Evolutionary conservation across 768 basidiomycete genomes (phyloP).

Genomic region (Leccinum incarnatum): DNA sequence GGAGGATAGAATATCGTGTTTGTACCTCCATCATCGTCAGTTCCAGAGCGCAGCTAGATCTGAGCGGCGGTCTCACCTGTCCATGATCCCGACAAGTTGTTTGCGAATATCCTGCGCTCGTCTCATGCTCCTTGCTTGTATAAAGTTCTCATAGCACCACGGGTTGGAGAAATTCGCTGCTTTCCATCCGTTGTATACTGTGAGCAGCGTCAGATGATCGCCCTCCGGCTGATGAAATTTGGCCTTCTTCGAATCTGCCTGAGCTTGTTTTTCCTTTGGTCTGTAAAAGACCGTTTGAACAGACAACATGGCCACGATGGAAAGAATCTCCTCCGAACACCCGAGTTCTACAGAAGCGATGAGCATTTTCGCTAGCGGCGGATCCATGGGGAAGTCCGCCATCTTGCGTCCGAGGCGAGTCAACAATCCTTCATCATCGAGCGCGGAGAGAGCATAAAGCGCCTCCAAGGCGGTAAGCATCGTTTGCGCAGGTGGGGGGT

Average conservation of each 20-base stretch:
- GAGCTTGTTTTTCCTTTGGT: constrained; percentile 99
- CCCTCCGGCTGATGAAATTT: constrained; percentile 99
- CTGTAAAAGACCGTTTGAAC: constrained; percentile 97
- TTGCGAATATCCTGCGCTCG: constrained; percentile 97
- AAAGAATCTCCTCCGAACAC: constrained; percentile 97
- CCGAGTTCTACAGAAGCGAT: constrained; percentile 97
- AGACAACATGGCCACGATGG: constrained; percentile 95
- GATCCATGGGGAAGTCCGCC: constrained; percentile 99
- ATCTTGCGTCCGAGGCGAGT: constrained; percentile 96
- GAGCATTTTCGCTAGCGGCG: constrained; percentile 93
- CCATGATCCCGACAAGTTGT: constrained; percentile 98
- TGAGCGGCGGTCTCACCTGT: constrained; percentile 59
- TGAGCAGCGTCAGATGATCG: constrained; percentile 86
- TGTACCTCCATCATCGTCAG: constrained; percentile 58
- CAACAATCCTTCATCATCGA: constrained; percentile 94
- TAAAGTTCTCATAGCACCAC: constrained; percentile 99
- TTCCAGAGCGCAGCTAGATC: background rate
- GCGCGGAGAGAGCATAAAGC: constrained; percentile 90
- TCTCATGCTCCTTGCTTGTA: constrained; percentile 96
- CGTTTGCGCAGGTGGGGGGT: constrained; percentile 94
- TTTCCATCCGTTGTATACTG: constrained; percentile 99
- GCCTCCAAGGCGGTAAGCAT: constrained; percentile 96
- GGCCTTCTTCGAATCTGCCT: constrained; percentile 99
- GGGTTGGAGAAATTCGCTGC: constrained; percentile 94
- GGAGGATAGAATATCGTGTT: constrained; percentile 92